Evolutionary conservation across 1,139 yeast species (phyloP).

Genomic region (Pichia sp.): DNA sequence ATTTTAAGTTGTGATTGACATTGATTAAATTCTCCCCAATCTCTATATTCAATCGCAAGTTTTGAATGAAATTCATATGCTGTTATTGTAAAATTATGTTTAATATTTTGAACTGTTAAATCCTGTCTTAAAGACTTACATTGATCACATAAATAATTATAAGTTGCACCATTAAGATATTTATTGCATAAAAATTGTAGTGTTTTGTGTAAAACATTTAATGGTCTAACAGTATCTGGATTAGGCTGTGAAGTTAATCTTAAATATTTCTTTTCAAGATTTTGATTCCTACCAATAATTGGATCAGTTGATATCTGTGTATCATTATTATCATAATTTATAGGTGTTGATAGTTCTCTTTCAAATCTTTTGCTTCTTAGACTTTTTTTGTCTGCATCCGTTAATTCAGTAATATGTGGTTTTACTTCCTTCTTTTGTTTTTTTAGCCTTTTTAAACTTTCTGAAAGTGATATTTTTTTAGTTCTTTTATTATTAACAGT

Average conservation of each 20-base stretch:
- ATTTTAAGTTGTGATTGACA: conserved; percentile 78
- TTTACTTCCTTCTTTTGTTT: conserved; percentile 7
- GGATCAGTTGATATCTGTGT: conserved; percentile 17
- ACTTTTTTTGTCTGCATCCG: conserved; percentile 19
- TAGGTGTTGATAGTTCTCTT: conserved; percentile 27
- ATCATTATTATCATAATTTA: conserved; percentile 11
- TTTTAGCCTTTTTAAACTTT: conserved; percentile 11
- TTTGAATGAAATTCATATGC: conserved; percentile 88
- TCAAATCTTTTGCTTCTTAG: conserved; percentile 50
- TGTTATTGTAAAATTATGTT: conserved; percentile 64
- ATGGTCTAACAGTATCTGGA: conserved; percentile 77
- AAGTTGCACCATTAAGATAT: conserved; percentile 48
- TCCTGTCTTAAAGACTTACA: conserved; percentile 90
- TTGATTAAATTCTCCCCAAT: conserved; percentile 91
- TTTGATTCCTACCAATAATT: conserved; percentile 60
- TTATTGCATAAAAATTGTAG: conserved; percentile 49
- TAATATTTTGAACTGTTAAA: conserved; percentile 84
- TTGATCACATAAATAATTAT: conserved; percentile 81
- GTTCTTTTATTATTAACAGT: no score
- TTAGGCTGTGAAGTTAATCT: conserved; percentile 90
- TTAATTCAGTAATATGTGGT: background rate
- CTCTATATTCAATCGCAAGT: conserved; percentile 75
- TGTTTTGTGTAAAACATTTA: conserved; percentile 52
- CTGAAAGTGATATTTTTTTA: conserved; percentile 5
- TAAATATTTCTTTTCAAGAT: conserved; percentile 69